Evolutionary conservation across 2,329 filamentous ascomycete genomes (phyloP), one percentile per base, ranked within the genome.

Genomic region (Epichloe uncinata): DNA sequence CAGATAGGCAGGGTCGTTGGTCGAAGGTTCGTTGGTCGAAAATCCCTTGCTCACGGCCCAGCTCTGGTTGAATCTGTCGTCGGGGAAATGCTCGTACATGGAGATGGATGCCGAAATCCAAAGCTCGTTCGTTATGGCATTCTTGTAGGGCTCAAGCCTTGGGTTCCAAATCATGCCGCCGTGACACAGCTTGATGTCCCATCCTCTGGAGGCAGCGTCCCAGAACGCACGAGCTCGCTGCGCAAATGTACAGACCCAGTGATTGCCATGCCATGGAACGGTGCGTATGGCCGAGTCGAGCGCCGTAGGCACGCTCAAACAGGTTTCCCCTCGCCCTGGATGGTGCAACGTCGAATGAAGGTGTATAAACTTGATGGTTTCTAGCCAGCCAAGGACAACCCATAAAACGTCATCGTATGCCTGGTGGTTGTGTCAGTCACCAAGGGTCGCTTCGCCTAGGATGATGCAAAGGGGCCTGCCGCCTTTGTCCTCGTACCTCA

Each of bases 361-460:
- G 34, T 80, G 70, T 47, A 91, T 78, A 61, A 95, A 89, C 56
- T 85, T 82, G 54, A 89, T 77, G 45, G 79, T 79, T 62, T 95
- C 87, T 48, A 96, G 70, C 90, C 91, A 96, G 54, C 85, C 87
- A 37, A 97, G 74, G 2, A 94, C 88, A 1, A 96, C 88, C 91
- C 91, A 97, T 3, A 95, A 77, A 70, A 95, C 95, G 63, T 97
- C 91, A 61, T 96, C 91, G 63, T 84, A 95, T 0, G 91, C 91
- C 71, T 93, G 2, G 15, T 15, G 38, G 42, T 26, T 22, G 11
- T 33, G 15, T 49, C 35, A 44, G 47, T 30, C 35, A 38, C 16
- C 18, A 18, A 40, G 40, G 11, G 4, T 41, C 18, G 16, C 20
- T 18, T 38, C 13, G n/a, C 6, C 26, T 4, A 4, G 26, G 8